Conservation (phyloP, 495 filamentous ascomycete species). For the Neurospora sp. region DNA sequence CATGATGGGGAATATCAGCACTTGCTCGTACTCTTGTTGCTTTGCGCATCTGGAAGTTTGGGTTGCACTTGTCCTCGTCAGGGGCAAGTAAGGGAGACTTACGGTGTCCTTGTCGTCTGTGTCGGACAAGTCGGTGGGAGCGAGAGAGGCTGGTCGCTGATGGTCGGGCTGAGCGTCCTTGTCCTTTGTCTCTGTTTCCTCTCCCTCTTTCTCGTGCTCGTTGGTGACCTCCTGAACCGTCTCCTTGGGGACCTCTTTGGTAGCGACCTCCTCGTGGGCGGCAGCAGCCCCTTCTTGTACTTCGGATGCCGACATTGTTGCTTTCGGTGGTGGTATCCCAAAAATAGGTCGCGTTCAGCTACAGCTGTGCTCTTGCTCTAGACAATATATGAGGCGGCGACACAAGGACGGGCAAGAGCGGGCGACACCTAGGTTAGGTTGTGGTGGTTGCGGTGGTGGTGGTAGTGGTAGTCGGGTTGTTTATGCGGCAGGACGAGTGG, state of each 20-base stretch:
- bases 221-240: background rate
- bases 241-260: background rate
- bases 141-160: background rate
- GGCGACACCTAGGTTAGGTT: background rate
- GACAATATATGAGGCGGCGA: background rate
- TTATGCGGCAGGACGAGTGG: background rate
- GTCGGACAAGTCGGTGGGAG: background rate
- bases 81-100: background rate
- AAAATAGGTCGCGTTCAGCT: background rate
- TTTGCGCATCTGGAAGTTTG: background rate
- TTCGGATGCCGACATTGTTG: background rate
- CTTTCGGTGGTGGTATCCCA: background rate
- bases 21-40: background rate
- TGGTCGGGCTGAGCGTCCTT: background rate
- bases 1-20: conserved; percentile 5
- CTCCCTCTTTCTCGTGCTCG: background rate
- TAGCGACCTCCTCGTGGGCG: background rate
- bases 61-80: background rate
- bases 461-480: background rate
- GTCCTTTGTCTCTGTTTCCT: background rate
- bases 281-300: background rate
- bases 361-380: background rate
- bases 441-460: background rate
- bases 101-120: background rate
- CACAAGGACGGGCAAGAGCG: background rate